These are phyloP conservation scores for Oryza meyeriana DNA, from an alignment of 176 grass and related monocot genomes.

Conservation along the genomic window DNA sequence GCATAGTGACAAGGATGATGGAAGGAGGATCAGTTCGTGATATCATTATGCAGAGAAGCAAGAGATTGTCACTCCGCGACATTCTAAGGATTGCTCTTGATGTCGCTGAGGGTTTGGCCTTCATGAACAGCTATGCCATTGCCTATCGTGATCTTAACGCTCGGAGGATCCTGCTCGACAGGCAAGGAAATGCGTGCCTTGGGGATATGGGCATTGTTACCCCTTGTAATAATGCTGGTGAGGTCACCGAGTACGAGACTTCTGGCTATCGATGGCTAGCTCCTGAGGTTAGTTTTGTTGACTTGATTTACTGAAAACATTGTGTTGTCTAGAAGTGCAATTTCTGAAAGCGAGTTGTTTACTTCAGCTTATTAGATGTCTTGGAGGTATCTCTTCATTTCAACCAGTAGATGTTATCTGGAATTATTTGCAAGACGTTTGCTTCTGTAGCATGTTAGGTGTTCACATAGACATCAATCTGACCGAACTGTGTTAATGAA, in stretches of 20 bases:
- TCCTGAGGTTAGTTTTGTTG: conserved; percentile 75
- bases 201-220: conserved; percentile 94
- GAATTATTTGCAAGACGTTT: conserved; percentile 1
- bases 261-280: conserved; percentile 94
- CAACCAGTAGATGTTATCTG: background rate
- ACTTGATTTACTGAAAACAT: background rate
- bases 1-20: conserved; percentile 88
- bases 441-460: background rate
- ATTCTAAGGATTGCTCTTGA: conserved; percentile 69
- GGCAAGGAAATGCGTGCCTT: conserved; percentile 81
- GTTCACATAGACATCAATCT: background rate
- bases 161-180: conserved; percentile 75
- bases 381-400: background rate
- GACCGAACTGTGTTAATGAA: background rate
- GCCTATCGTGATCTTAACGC: conserved; percentile 86
- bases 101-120: conserved; percentile 75
- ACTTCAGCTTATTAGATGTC: conserved; percentile 5
- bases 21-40: conserved; percentile 87
- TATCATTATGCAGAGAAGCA: conserved; percentile 65
- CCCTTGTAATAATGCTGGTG: conserved; percentile 86
- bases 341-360: conserved; percentile 27
- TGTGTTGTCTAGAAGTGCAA: background rate
- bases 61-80: conserved; percentile 59
- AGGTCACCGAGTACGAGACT: conserved; percentile 94
- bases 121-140: conserved; percentile 90